phyloP scores from a whole-genome alignment of 371 early-diverging fungal genomes.

The Rhizopus sp. region DNA sequence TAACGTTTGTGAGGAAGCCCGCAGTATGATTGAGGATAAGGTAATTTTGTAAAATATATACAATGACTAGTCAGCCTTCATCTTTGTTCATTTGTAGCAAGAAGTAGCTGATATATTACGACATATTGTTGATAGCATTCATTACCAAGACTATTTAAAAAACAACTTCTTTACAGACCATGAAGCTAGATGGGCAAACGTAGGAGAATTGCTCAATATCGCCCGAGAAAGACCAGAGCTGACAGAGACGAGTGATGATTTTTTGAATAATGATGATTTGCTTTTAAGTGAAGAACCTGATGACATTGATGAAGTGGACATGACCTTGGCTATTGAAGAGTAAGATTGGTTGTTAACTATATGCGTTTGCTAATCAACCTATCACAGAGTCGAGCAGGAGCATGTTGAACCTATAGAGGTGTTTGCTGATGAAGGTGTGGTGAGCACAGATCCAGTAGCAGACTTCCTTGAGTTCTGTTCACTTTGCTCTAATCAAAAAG shows the following conservation, averaged over 20 bases:
- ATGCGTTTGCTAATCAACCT: too few relatives aligned
- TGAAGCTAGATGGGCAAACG: conserved; percentile 35
- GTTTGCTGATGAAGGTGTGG: background rate
- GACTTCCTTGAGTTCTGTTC: conserved; percentile 39
- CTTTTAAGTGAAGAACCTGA: background rate
- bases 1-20: conserved; percentile 7
- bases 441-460: conserved; percentile 17
- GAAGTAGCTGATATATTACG: conserved; percentile 16
- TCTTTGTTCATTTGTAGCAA: conserved; percentile 8
- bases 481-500: conserved; percentile 22
- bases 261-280: conserved; percentile 7
- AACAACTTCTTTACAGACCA: conserved; percentile 15
- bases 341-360: background rate
- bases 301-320: background rate
- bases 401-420: background rate
- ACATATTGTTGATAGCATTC: conserved; percentile 23
- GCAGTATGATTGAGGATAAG: conserved; percentile 16
- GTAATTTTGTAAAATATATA: conserved; percentile 7
- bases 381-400: background rate
- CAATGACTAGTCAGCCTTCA: background rate
- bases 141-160: conserved; percentile 30
- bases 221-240: conserved; percentile 15
- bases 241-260: background rate
- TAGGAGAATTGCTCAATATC: conserved; percentile 37
- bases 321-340: background rate